phyloP scores from a whole-genome alignment of 1,284 basidiomycete genomes.

The Leccinum solheimii region DNA sequence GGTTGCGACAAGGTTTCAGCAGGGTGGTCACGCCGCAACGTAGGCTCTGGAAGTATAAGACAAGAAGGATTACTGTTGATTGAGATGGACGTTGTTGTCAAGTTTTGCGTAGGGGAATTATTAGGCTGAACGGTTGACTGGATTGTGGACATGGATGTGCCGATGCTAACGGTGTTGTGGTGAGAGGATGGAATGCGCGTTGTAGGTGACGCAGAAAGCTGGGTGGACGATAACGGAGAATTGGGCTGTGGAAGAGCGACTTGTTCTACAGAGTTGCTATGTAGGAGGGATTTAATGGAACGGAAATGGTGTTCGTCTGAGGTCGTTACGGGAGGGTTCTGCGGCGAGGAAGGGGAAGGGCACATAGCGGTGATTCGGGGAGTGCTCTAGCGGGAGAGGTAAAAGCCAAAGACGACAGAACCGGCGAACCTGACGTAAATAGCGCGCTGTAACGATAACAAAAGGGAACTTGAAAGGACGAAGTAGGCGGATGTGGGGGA shows the following conservation, averaged over 20 bases:
- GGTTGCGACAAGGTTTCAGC: constrained; percentile 10
- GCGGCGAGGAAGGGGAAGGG: constrained; percentile 23
- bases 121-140: constrained; percentile 20
- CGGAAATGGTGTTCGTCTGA: constrained; percentile 16
- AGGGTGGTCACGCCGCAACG: constrained; percentile 7
- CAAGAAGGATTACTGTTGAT: constrained; percentile 21
- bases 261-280: constrained; percentile 7
- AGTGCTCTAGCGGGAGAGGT: constrained; percentile 13
- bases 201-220: constrained; percentile 25
- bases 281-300: constrained; percentile 10
- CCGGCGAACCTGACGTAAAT: constrained; percentile 28
- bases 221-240: constrained; percentile 15
- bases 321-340: constrained; percentile 25
- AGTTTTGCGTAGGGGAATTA: constrained; percentile 22
- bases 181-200: constrained; percentile 10
- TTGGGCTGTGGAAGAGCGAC: constrained; percentile 7
- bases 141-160: constrained; percentile 18
- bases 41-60: constrained; percentile 21
- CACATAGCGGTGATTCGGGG: constrained; percentile 31
- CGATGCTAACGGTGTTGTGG: constrained; percentile 8
- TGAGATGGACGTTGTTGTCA: constrained; percentile 17
- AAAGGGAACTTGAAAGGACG: constrained; percentile 16
- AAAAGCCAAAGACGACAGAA: constrained; percentile 13
- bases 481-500: constrained; percentile 20
- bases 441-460: constrained; percentile 12